Percentiles rank a stretch among this genome's conserved stretches.
Evolutionary conservation across 2,329 filamentous ascomycete genomes (phyloP).

Genomic region (Aspergillus ruber): DNA sequence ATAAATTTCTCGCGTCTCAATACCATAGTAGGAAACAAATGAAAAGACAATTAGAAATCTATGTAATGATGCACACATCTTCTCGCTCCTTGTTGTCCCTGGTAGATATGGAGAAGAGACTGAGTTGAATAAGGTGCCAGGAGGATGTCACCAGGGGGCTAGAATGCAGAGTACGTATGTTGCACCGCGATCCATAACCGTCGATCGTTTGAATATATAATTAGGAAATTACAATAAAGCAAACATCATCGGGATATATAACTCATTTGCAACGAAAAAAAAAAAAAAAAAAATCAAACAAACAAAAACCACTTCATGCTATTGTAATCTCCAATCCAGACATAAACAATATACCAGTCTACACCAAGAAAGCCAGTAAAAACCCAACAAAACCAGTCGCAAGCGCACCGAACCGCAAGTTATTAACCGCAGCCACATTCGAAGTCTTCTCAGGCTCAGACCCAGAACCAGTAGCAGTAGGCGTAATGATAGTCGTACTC

Average conservation of each 20-base stretch:
- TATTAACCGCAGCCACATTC: conserved; percentile 22
- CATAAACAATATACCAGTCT: too few species aligned
- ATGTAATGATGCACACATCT: not conserved
- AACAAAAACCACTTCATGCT: not conserved
- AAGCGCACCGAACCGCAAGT: conserved; percentile 27
- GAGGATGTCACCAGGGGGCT: not conserved
- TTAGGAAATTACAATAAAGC: too few species aligned
- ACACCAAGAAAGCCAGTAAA: conserved; percentile 5
- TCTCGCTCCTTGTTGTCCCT: not conserved
- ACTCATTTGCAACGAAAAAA: not conserved
- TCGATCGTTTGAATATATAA: too few species aligned
- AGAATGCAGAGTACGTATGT: not conserved
- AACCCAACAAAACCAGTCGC: conserved; percentile 30
- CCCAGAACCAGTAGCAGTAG: conserved; percentile 11
- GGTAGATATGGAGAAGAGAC: not conserved
- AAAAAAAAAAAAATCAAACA: too few species aligned
- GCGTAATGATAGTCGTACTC: not conserved
- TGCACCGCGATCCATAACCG: too few species aligned
- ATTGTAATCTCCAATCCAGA: not conserved
- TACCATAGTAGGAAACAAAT: too few species aligned
- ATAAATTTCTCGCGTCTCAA: too few species aligned
- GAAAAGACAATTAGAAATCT: too few species aligned
- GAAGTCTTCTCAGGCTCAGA: conserved; percentile 15
- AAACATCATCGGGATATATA: too few species aligned
- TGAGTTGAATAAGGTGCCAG: not conserved